Conservation (phyloP, 2,329 filamentous ascomycete genomes). For the Ophioceras dolichostomum region DNA sequence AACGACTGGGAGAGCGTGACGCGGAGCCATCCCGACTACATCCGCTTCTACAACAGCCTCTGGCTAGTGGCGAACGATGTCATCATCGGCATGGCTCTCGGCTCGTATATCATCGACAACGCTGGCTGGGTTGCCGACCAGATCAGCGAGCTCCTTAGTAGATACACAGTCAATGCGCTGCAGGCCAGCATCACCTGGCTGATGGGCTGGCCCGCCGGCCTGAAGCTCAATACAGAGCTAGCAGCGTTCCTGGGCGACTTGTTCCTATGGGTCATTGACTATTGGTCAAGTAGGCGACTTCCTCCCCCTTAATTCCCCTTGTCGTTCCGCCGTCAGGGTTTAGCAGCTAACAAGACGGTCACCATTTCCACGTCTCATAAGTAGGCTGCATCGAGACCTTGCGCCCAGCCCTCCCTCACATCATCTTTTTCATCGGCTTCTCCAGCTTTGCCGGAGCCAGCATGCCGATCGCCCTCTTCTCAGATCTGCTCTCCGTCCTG, state of each 20-base stretch:
- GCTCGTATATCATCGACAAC: constrained; percentile 96
- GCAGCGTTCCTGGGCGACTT: constrained; percentile 90
- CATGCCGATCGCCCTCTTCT: constrained; percentile 93
- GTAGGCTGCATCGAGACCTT: constrained; percentile 66
- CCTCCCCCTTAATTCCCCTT: background rate
- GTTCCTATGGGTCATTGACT: constrained; percentile 97
- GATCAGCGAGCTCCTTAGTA: constrained; percentile 62
- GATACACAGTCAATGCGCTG: constrained; percentile 80
- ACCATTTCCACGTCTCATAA: background rate
- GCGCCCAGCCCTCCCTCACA: constrained; percentile 65
- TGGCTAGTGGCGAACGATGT: constrained; percentile 99
- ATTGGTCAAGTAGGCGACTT: constrained; percentile 66
- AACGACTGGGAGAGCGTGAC: constrained; percentile 93
- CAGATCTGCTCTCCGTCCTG: constrained; percentile 79
- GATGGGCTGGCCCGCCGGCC: constrained; percentile 86
- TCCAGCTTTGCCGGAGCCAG: constrained; percentile 92
- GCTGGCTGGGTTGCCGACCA: constrained; percentile 69
- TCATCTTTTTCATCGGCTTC: constrained; percentile 89
- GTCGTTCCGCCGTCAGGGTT: background rate
- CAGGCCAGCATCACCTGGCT: constrained; percentile 88
- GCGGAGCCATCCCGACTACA: constrained; percentile 92
- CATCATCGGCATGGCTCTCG: constrained; percentile 93
- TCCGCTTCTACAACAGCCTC: constrained; percentile 95
- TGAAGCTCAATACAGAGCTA: constrained; percentile 91
- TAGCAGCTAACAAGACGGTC: background rate